Evolutionary conservation across 805 yeast genomes (phyloP).

Genomic region (Candida maris): DNA sequence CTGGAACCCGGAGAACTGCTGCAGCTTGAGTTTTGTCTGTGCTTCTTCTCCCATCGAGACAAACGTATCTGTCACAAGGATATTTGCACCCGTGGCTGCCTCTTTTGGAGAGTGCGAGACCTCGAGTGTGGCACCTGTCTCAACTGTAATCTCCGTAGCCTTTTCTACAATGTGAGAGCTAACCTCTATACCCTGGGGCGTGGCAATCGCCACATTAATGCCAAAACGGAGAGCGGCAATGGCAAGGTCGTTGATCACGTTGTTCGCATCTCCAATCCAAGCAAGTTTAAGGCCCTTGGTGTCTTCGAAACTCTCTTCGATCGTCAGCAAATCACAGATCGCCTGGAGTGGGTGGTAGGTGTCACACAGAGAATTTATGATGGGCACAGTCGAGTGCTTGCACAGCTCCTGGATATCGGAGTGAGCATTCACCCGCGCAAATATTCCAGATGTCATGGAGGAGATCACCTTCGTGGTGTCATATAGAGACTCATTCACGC

Average conservation of each 20-base stretch:
- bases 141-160: constrained; percentile 51
- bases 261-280: constrained; percentile 97
- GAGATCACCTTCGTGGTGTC: constrained; percentile 88
- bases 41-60: constrained; percentile 97
- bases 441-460: constrained; percentile 94
- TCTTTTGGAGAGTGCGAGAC: constrained; percentile 67
- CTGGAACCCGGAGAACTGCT: constrained; percentile 85
- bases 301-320: constrained; percentile 68
- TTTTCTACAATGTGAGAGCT: constrained; percentile 48
- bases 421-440: constrained; percentile 92
- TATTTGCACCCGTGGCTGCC: constrained; percentile 72
- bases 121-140: constrained; percentile 51
- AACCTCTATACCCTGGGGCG: constrained; percentile 72
- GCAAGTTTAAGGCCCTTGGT: constrained; percentile 66
- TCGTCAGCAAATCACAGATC: constrained; percentile 83
- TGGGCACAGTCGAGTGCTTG: constrained; percentile 80
- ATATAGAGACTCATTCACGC: constrained; percentile 87
- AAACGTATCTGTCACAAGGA: constrained; percentile 94
- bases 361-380: constrained; percentile 92
- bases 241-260: constrained; percentile 89
- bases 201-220: constrained; percentile 77
- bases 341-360: constrained; percentile 94
- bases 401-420: constrained; percentile 76
- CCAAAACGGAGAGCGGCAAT: constrained; percentile 84
- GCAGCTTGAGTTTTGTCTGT: constrained; percentile 65